Evolutionary conservation across 352 stramenopile genomes (phyloP), one percentile per base, ranked within the genome.

Genomic region (Phytophthora agathidicida): DNA sequence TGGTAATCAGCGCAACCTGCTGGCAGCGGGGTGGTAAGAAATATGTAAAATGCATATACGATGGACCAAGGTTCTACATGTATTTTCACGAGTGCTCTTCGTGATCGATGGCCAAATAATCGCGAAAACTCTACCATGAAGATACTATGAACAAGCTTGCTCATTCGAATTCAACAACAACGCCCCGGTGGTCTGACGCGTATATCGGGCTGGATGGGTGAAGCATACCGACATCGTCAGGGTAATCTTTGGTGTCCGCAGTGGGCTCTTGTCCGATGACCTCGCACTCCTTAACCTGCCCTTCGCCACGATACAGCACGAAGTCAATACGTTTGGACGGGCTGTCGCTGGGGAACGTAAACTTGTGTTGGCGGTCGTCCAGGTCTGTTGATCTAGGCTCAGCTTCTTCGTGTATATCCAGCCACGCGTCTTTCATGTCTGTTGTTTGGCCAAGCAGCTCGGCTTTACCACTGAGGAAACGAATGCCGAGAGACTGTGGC

Each of bases 311-410:
- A 41, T 77, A 91, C 24, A 96, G 39, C 13, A 93, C 71, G 28
- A 93, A 93, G 52, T 96, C 88, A 42, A 96, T 96, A n/a, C 86
- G 83, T 46, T 96, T 96, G 14, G 75, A 65, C 7, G 88, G 88
- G 20, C 83, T 77, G 53, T 96, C 87, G 47, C 79, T 94, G 11
- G 88, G 85, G 46, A 96, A 96, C 9, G 88, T 96, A 51, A 95
- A 94, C 47, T 78, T 83, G 30, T 67, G 43, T 13, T 66, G 43
- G 3, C 73, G 75, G 48, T 95, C 78, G 0, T 53, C 19, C 1
- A 27, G 42, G 24, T 90, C 60, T 16, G 20, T 57, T 0, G 86
- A 96, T 1, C 75, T 65, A 44, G 83, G 80, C 30, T 64, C 51
- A 4, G 86, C 75, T 55, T 96, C 88, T 3, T 51, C 42, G 47